Conservation (phyloP, 2,329 filamentous ascomycete species). For the Conoideocrella luteorostrata region DNA sequence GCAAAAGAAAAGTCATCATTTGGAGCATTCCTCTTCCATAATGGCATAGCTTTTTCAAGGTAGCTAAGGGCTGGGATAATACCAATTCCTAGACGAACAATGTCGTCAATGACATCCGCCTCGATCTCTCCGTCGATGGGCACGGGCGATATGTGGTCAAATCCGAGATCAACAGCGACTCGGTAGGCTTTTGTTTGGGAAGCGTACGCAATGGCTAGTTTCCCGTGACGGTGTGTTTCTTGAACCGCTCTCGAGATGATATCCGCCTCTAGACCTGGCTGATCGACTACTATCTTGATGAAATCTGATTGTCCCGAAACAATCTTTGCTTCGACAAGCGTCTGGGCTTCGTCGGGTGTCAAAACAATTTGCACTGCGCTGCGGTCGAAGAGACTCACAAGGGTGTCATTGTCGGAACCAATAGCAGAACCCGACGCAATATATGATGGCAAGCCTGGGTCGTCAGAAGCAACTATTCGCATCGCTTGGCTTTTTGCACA, state of each 20-base stretch:
- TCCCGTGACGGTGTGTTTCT: conserved; percentile 17
- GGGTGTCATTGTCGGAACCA: not conserved
- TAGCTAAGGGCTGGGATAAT: conserved; percentile 20
- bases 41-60: conserved; percentile 12
- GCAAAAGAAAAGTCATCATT: conserved; percentile 16
- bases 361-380: not conserved
- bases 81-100: conserved; percentile 11
- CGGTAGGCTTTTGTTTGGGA: conserved; percentile 17
- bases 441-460: conserved; percentile 9
- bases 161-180: conserved; percentile 19
- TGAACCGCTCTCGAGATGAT: conserved; percentile 16
- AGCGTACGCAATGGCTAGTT: conserved; percentile 20
- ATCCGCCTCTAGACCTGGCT: conserved; percentile 16
- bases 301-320: conserved; percentile 15
- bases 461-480: not conserved
- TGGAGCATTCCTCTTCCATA: not conserved
- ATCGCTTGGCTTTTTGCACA: conserved; percentile 9
- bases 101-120: conserved; percentile 10
- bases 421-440: conserved; percentile 10
- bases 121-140: conserved; percentile 21
- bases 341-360: conserved; percentile 4
- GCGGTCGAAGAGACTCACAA: conserved; percentile 3
- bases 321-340: conserved; percentile 2
- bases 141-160: conserved; percentile 22
- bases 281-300: conserved; percentile 19